Evolutionary conservation across 331 rosid genomes (phyloP).

Genomic region (Malus hybrid): DNA sequence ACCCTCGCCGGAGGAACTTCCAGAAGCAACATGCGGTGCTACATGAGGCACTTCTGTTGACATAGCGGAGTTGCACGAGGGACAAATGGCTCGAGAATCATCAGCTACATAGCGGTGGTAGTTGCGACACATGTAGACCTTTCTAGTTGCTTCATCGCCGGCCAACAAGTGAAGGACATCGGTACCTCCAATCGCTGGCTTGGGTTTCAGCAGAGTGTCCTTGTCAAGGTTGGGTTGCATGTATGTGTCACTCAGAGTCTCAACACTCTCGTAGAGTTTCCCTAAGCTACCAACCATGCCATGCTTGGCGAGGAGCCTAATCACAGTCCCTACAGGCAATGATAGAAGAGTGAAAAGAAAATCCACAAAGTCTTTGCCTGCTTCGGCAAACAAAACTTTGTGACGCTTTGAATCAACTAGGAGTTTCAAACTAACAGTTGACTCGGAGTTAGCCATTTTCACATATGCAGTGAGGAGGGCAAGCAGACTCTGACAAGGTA

Average conservation of each 20-base stretch:
- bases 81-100: not conserved
- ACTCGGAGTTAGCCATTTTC: not conserved
- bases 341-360: constrained; percentile 11
- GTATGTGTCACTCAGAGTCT: not conserved
- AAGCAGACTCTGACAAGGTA: no score
- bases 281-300: constrained; percentile 3
- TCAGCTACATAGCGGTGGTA: not conserved
- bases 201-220: constrained; percentile 11
- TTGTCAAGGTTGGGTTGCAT: not conserved
- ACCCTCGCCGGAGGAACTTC: not conserved
- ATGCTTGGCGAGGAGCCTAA: not conserved
- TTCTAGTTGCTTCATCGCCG: not conserved
- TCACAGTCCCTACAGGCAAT: not conserved
- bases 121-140: not conserved
- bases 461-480: no score
- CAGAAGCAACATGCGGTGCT: not conserved
- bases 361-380: constrained; percentile 1
- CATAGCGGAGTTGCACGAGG: no score
- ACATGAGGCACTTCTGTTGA: not conserved
- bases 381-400: constrained; percentile 14
- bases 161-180: not conserved
- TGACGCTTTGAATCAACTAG: not conserved
- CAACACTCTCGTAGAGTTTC: not conserved
- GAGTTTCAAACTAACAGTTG: constrained; percentile 17
- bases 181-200: not conserved